Conservation (phyloP, 1,284 basidiomycete species). For the Prillingera fragicola region DNA sequence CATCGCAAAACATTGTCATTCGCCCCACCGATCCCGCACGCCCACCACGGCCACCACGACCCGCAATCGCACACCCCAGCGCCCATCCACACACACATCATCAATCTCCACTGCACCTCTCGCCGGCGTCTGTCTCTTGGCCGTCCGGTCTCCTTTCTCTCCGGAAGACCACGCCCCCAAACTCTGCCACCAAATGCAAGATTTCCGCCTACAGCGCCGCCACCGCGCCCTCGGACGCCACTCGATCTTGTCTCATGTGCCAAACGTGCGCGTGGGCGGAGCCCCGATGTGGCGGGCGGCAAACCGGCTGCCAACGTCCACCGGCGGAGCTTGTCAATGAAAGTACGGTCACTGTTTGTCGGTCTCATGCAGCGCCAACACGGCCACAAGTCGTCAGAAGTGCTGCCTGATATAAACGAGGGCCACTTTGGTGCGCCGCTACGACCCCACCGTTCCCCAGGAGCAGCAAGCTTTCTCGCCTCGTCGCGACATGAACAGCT, state of each 20-base stretch:
- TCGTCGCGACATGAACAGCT: conserved; percentile 4
- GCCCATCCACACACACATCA: not conserved
- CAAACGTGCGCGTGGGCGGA: too few species aligned
- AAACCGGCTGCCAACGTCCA: too few species aligned
- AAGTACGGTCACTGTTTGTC: conserved; percentile 25
- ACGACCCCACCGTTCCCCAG: conserved; percentile 31
- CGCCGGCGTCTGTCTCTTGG: too few species aligned
- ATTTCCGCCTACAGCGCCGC: not conserved
- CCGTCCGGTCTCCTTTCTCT: too few species aligned
- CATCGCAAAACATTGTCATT: conserved; percentile 4
- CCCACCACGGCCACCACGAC: not conserved
- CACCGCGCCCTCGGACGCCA: not conserved
- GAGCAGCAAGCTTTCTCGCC: conserved; percentile 27
- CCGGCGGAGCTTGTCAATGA: conserved; percentile 23
- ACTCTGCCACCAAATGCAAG: too few species aligned
- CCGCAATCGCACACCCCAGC: not conserved
- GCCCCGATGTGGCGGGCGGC: too few species aligned
- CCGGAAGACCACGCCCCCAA: not conserved
- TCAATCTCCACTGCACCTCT: not conserved
- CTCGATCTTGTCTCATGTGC: not conserved
- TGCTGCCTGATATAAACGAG: too few species aligned
- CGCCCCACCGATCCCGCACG: not conserved
- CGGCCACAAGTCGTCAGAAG: not conserved
- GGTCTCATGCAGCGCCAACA: conserved; percentile 8
- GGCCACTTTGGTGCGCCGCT: too few species aligned